Evolutionary conservation across 805 yeast species (phyloP).

Genomic region (Yarrowia sp.): DNA sequence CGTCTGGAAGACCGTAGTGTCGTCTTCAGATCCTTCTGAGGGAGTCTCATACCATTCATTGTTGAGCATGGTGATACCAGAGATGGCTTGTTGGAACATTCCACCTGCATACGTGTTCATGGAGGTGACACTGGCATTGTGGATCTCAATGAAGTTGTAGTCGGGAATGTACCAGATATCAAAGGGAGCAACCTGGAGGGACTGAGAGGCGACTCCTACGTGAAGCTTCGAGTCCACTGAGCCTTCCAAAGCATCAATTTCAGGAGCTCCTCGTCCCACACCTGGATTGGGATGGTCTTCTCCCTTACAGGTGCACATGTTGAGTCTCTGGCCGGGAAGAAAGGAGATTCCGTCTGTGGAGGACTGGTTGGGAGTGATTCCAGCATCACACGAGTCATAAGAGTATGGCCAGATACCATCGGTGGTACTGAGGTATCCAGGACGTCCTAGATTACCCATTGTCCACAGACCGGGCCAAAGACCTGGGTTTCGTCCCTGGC

Average conservation of each 20-base stretch:
- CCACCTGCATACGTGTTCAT: conserved; percentile 93
- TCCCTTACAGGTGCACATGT: conserved; percentile 72
- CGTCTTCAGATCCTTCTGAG: background rate
- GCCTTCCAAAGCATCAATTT: conserved; percentile 88
- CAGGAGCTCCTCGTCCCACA: conserved; percentile 91
- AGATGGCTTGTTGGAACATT: conserved; percentile 88
- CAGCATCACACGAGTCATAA: conserved; percentile 84
- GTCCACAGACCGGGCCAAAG: conserved; percentile 98
- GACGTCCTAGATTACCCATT: conserved; percentile 87
- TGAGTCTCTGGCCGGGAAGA: conserved; percentile 79
- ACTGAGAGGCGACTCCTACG: conserved; percentile 79
- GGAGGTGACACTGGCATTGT: conserved; percentile 63
- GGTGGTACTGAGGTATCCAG: conserved; percentile 81
- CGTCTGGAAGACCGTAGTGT: conserved; percentile 54
- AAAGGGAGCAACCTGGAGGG: conserved; percentile 87
- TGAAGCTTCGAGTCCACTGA: conserved; percentile 47
- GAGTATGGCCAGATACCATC: conserved; percentile 96
- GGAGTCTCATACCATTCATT: conserved; percentile 72
- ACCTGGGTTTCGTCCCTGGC: conserved; percentile 72
- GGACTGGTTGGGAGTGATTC: conserved; percentile 93
- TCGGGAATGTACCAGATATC: conserved; percentile 95
- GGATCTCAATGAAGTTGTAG: conserved; percentile 70
- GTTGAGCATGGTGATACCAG: conserved; percentile 76
- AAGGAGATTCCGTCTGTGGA: conserved; percentile 84
- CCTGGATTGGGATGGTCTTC: conserved; percentile 88